Base-by-base conservation (phyloP, 1,139 yeast genomes). In the Nakaseomyces sp. region DNA sequence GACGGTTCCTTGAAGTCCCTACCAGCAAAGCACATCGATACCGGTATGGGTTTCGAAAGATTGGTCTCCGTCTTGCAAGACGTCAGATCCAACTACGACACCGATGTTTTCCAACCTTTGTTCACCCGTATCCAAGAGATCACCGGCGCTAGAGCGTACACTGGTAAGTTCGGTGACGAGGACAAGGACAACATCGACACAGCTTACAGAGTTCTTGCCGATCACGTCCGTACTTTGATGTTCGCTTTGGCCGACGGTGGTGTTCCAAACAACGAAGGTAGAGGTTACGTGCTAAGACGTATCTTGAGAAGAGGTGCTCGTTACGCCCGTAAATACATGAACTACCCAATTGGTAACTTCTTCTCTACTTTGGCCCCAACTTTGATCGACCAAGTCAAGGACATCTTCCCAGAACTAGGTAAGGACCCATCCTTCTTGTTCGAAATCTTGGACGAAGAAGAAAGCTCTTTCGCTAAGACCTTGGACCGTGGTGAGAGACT, bases 11-110 rank as follows among this genome's bases (percentile, higher is more conserved):
- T 91, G 65, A 81, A 76, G 63, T 67, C 89, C 5, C 74, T 91
- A 58, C 99, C 99, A 41, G 87, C 88, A 43, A 81, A 88, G 68
- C 99, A 91, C 64, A 79, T 91, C 51, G 99, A 91, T 64, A 91
- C 99, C 25, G 99, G 99, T 68, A 76, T 91, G 88, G 99, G 99
- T 41, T 91, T 89, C 60, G 99, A 91, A 72, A 81, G 99, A 68
- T 76, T 91, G 61, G 99, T 91, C 20, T 87, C 96, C 5, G 81
- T 91, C 47, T 76, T 91, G 61, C 98, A 93, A 69, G 79, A 87
- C 67, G 89, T 84, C 60, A 70, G 75, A 53, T 88, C 96, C 44
- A 91, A 91, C 70, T 91, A 91, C 66, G 99, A 91, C 66, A 93
- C 98, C 38, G 98, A 91, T 65, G 96, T 91, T 37, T 91, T 91